Evolutionary conservation across 1,284 basidiomycete species (phyloP).

Genomic region (Puccinia hordei): DNA sequence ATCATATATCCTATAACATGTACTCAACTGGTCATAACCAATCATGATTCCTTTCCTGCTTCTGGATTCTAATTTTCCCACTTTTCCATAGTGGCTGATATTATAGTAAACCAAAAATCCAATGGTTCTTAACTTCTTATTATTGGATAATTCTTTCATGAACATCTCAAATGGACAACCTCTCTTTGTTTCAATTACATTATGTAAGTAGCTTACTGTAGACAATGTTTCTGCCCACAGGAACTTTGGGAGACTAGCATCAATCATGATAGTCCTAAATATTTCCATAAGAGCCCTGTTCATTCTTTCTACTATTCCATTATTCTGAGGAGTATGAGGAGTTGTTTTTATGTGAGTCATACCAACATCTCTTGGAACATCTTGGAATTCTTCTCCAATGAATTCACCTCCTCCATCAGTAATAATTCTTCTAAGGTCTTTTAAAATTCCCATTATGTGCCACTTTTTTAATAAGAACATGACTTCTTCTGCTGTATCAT

Average conservation of each 20-base stretch:
- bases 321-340: neutral
- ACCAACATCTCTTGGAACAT: neutral
- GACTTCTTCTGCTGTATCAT: too few species aligned
- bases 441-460: too few species aligned
- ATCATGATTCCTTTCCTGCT: too few species aligned
- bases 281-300: constrained; percentile 4
- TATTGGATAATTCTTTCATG: neutral
- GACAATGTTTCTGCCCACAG: too few species aligned
- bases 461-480: too few species aligned
- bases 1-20: too few species aligned
- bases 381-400: constrained; percentile 18
- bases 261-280: constrained; percentile 3
- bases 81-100: constrained; percentile 7
- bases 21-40: too few species aligned
- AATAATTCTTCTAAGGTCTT: too few species aligned
- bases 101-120: constrained; percentile 2
- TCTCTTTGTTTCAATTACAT: too few species aligned
- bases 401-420: too few species aligned
- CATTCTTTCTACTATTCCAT: constrained; percentile 12
- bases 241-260: constrained; percentile 12
- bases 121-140: neutral
- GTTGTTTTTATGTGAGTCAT: neutral
- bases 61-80: constrained; percentile 6
- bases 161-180: too few species aligned
- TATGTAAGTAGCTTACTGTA: too few species aligned